phyloP scores from a whole-genome alignment of 345 rosid species.

The Cochlearia excelsa region DNA sequence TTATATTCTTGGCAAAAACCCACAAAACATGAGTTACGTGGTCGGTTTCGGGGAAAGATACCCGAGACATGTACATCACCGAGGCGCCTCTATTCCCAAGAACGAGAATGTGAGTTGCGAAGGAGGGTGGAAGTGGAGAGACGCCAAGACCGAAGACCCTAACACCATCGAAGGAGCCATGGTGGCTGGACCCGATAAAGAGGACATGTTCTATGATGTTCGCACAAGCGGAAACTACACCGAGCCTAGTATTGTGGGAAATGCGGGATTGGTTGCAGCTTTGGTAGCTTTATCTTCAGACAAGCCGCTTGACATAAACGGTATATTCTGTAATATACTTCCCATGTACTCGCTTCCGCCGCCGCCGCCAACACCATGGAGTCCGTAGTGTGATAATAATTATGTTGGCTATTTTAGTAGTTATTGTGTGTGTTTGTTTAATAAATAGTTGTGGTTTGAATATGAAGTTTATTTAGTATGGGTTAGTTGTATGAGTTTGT shows the following conservation, averaged over 20 bases:
- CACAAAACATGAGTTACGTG: conserved; percentile 85
- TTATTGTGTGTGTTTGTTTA: no score
- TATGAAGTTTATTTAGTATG: no score
- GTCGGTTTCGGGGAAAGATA: conserved; percentile 81
- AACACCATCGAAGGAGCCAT: conserved; percentile 84
- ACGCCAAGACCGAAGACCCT: conserved; percentile 71
- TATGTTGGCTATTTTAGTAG: no score
- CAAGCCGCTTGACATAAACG: conserved; percentile 68
- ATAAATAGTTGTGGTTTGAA: no score
- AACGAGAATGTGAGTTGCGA: conserved; percentile 75
- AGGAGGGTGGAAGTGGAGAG: conserved; percentile 99
- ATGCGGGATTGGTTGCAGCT: conserved; percentile 90
- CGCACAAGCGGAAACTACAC: conserved; percentile 91
- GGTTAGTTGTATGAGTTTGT: no score
- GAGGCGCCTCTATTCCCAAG: conserved; percentile 91
- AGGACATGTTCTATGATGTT: conserved; percentile 76
- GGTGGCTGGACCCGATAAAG: conserved; percentile 99
- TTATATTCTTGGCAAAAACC: conserved; percentile 91
- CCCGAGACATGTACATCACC: conserved; percentile 80
- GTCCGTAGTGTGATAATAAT: conserved; percentile 40
- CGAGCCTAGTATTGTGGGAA: conserved; percentile 90
- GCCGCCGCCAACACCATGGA: conserved; percentile 99
- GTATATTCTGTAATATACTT: conserved; percentile 86
- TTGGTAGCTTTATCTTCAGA: conserved; percentile 71
- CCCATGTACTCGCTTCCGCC: conserved; percentile 94